Percentiles rank a stretch among this genome's conserved stretches.
Evolutionary conservation across 768 basidiomycete species (phyloP).

Genomic region (Amanita pallidorosea): DNA sequence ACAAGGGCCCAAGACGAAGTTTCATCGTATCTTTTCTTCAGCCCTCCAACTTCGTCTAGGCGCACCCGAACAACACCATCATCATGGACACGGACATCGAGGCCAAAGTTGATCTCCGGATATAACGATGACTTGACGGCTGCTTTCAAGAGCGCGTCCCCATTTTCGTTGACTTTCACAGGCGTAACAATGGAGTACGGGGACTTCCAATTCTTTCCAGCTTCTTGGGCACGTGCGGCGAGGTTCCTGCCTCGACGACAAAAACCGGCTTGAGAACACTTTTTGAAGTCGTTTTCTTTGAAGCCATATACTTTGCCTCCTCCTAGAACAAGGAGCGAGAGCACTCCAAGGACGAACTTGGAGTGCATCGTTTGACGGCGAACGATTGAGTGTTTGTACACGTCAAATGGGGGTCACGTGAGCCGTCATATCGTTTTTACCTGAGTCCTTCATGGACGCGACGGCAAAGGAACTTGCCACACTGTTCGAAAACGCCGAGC

Average conservation of each 20-base stretch:
- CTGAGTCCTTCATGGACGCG: too few species aligned
- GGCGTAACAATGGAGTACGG: constrained; percentile 71
- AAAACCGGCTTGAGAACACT: constrained; percentile 89
- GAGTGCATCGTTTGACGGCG: not conserved
- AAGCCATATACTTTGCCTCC: constrained; percentile 33
- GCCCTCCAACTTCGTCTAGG: constrained; percentile 81
- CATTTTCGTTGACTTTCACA: constrained; percentile 35
- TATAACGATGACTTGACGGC: constrained; percentile 73
- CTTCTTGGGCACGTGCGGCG: constrained; percentile 56
- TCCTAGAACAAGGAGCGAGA: constrained; percentile 7
- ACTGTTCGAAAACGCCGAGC: too few species aligned
- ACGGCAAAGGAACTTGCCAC: too few species aligned
- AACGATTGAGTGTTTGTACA: not conserved
- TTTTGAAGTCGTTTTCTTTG: constrained; percentile 87
- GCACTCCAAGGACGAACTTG: constrained; percentile 4
- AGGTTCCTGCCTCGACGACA: constrained; percentile 82
- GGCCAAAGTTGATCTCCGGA: constrained; percentile 70
- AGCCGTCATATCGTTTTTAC: too few species aligned
- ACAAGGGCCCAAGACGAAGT: constrained; percentile 84
- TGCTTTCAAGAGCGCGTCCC: constrained; percentile 57
- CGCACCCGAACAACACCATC: constrained; percentile 86
- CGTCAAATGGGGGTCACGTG: not conserved
- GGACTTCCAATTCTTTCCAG: constrained; percentile 57
- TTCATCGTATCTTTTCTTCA: constrained; percentile 85
- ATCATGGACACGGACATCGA: constrained; percentile 76